Base-by-base conservation (phyloP, 805 yeast genomes). In the Yarrowia yakushimensis region DNA sequence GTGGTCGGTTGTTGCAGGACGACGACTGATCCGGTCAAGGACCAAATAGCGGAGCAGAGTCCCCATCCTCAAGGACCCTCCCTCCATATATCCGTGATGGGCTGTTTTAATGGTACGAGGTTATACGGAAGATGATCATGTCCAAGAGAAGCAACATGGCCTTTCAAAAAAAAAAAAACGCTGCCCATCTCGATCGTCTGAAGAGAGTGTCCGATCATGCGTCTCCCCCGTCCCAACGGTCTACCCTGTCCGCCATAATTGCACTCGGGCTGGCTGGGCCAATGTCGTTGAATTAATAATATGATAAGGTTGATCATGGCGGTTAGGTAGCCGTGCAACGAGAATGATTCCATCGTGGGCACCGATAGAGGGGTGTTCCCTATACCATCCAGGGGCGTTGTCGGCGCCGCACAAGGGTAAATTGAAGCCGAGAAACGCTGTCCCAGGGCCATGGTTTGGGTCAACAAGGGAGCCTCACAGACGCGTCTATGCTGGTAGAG, bases 261-360 rank as follows among this genome's bases (percentile, higher is more conserved):
- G 36, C 52, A 45, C 36, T 30, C 30, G 34, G 39, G 39, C 28
- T 18, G 54, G 28, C 37, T 48, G 39, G 31, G 55, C 55, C 55
- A 45, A 45, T 13, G 36, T 45, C 31, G 28, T 31, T 48, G 55
- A 48, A 31, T n/a, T n/a, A n/a, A n/a, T n/a, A 31, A 48, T 48
- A 39, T n/a, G 55, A 48, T 48, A 48, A 48, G 55, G 55, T 48
- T 48, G 55, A 48, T 30, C 31, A 48, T 33, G 55, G 55, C 30
- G 55, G 55, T 0, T 31, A 39, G 30, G 39, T 48, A 15, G 20
- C 39, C 55, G 55, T 48, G 55, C 55, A 48, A 48, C 55, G 55
- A 48, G 55, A 30, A 48, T 48, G 22, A 39, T 37, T 20, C 37
- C 54, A 20, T 9, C 2, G 15, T 13, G 37, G 27, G 18, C 36